A percentile compares a stretch with the other conserved stretches of the same genome.
phyloP scores from a whole-genome alignment of 371 early-diverging fungal species.

The Mucor lusitanicus region DNA sequence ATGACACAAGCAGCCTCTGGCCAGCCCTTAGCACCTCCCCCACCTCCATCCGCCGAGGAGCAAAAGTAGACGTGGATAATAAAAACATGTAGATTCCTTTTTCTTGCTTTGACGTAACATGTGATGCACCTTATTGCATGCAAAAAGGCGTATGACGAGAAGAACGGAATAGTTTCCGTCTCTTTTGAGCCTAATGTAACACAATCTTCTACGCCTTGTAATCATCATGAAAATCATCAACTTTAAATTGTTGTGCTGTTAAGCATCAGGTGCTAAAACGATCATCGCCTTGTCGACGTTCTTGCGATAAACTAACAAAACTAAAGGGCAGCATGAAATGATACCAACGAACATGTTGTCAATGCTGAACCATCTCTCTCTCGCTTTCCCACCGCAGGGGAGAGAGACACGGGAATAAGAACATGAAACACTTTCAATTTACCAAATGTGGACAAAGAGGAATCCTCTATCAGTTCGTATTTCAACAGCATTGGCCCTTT shows the following conservation, averaged over 20 bases:
- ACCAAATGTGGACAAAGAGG: constrained; percentile 12
- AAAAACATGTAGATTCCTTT: background rate
- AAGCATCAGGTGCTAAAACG: constrained; percentile 1
- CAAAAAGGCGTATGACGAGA: constrained; percentile 3
- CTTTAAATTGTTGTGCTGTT: constrained; percentile 1
- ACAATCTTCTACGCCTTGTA: constrained; percentile 4
- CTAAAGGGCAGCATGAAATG: background rate
- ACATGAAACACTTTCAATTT: constrained; percentile 26
- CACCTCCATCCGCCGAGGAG: constrained; percentile 16
- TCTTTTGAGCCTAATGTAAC: constrained; percentile 4
- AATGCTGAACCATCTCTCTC: background rate
- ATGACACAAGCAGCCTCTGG: constrained; percentile 53
- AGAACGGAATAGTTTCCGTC: constrained; percentile 8
- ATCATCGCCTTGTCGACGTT: background rate
- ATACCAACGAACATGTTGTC: background rate
- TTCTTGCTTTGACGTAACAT: background rate
- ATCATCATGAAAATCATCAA: background rate
- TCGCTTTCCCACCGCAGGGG: background rate
- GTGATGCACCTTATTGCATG: background rate
- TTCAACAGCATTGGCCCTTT: constrained; percentile 12
- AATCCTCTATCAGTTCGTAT: constrained; percentile 26
- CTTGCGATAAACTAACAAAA: background rate
- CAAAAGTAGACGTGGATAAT: constrained; percentile 3
- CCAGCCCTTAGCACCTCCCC: constrained; percentile 23
- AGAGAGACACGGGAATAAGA: too few species aligned